These are phyloP conservation scores for Mycena galopus DNA, from an alignment of 768 basidiomycete genomes.

Conservation along the genomic window DNA sequence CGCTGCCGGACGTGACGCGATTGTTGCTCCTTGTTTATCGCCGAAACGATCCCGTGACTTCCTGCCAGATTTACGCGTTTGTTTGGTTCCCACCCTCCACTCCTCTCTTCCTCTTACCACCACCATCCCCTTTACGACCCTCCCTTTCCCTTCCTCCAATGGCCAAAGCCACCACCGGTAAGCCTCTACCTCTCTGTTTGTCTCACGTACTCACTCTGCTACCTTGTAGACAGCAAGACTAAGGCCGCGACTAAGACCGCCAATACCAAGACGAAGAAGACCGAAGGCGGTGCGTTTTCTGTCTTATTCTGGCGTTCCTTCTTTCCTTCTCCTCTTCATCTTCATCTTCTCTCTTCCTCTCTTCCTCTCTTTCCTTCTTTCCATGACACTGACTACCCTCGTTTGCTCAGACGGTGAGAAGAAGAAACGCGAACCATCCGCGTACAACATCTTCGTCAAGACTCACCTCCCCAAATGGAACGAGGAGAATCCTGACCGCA, in stretches of 20 bases:
- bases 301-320: neutral
- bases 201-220: neutral
- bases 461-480: slow-evolving; percentile 71
- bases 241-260: slow-evolving; percentile 70
- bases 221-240: slow-evolving; percentile 61
- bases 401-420: slow-evolving; percentile 49
- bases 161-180: neutral
- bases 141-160: neutral
- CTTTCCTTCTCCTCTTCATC: too few relatives aligned
- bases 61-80: too few relatives aligned
- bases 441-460: slow-evolving; percentile 71
- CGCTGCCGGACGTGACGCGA: too few relatives aligned
- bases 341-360: slow-evolving; percentile 1
- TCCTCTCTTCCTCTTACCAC: neutral
- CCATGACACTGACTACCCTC: slow-evolving; percentile 8
- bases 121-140: neutral
- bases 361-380: neutral
- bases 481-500: slow-evolving; percentile 61
- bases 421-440: slow-evolving; percentile 68
- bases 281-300: slow-evolving; percentile 49
- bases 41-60: too few relatives aligned
- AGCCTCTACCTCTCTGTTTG: neutral
- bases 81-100: too few relatives aligned
- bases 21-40: too few relatives aligned
- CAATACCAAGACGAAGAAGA: slow-evolving; percentile 53